These are phyloP conservation scores for Hyphodiscus sp. DNA, from an alignment of 2,329 filamentous ascomycete genomes.

Conservation along the genomic window DNA sequence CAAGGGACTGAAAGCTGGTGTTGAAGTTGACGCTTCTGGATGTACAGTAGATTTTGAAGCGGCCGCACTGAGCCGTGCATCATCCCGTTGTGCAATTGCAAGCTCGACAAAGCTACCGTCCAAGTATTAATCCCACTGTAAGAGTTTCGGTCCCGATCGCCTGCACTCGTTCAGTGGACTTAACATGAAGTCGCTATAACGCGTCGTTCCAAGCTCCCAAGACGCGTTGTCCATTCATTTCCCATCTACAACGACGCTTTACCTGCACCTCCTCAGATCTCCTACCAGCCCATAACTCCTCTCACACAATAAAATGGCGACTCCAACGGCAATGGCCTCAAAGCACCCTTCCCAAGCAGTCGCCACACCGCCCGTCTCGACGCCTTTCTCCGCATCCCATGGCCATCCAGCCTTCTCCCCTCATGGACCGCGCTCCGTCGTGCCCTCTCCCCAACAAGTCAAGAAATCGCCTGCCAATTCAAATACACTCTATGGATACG, in stretches of 20 bases:
- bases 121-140: background rate
- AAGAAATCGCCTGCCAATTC: slow-evolving; percentile 50
- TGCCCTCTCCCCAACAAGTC: slow-evolving; percentile 56
- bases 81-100: background rate
- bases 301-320: slow-evolving; percentile 23
- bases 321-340: slow-evolving; percentile 24
- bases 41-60: background rate
- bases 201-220: background rate
- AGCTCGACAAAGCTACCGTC: background rate
- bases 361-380: slow-evolving; percentile 60
- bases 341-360: slow-evolving; percentile 20
- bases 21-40: background rate
- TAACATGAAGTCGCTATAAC: background rate
- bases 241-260: background rate
- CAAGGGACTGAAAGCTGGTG: too few relatives aligned
- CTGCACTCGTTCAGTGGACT: background rate
- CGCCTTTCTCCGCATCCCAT: slow-evolving; percentile 49
- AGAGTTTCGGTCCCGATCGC: background rate
- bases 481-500: slow-evolving; percentile 36
- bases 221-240: background rate
- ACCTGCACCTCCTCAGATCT: background rate
- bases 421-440: slow-evolving; percentile 36
- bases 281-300: background rate
- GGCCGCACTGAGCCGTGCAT: background rate
- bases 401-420: slow-evolving; percentile 54